Percentiles rank a stretch among this genome's conserved stretches.
Evolutionary conservation across 495 filamentous ascomycete species (phyloP).

Genomic region (Bryoglossum gracile): DNA sequence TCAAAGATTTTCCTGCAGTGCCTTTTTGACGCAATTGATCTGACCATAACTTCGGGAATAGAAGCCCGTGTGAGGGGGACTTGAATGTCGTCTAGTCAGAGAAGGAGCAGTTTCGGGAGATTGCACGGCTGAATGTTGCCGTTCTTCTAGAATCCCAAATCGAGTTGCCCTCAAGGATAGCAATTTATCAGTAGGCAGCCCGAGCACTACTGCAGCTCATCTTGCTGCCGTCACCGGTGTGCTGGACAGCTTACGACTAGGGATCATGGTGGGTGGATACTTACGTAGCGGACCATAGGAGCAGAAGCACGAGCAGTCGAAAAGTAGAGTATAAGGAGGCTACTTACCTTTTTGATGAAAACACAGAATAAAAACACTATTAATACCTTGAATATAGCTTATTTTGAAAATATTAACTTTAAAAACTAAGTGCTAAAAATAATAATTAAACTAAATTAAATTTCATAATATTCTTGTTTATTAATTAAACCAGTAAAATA

Average conservation of each 20-base stretch:
- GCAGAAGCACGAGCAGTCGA: constrained; percentile 1
- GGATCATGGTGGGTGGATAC: not conserved
- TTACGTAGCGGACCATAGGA: not conserved
- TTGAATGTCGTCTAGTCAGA: too few species aligned
- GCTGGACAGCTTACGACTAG: constrained; percentile 17
- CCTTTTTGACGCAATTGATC: constrained; percentile 10
- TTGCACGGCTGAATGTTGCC: not conserved
- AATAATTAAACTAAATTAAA: too few species aligned
- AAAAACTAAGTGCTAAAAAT: too few species aligned
- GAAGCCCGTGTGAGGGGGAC: too few species aligned
- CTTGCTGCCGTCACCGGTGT: constrained; percentile 24
- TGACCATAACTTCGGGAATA: not conserved
- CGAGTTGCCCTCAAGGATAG: constrained; percentile 9
- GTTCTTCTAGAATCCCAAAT: constrained; percentile 21
- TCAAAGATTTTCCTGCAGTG: not conserved
- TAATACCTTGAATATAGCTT: too few species aligned
- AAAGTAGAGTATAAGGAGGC: not conserved
- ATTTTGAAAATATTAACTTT: too few species aligned
- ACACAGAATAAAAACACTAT: too few species aligned
- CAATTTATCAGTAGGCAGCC: constrained; percentile 14
- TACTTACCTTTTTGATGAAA: not conserved
- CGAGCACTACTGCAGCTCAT: constrained; percentile 25
- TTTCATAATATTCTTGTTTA: too few species aligned
- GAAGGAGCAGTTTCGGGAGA: not conserved
- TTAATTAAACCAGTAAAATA: too few species aligned